These are phyloP conservation scores for Arachis monticola DNA, from an alignment of 331 rosid species.

Conservation along the genomic window DNA sequence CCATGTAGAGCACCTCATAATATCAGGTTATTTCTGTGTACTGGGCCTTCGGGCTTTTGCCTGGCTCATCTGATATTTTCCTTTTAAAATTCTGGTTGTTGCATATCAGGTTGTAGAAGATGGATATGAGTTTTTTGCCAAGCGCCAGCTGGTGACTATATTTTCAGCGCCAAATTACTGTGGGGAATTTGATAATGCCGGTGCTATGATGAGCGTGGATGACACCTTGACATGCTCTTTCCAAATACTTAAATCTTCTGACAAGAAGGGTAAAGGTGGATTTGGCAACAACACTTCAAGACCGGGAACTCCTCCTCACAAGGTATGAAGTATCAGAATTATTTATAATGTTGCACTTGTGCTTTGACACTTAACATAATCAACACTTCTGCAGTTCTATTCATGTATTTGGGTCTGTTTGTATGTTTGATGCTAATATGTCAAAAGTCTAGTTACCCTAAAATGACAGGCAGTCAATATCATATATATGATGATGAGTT, in stretches of 20 bases:
- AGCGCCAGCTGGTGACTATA: constrained; percentile 67
- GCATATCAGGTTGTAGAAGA: constrained; percentile 73
- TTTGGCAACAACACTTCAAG: constrained; percentile 64
- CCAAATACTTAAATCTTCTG: constrained; percentile 78
- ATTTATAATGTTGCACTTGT: constrained; percentile 17
- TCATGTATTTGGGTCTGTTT: constrained; percentile 6
- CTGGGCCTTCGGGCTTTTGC: background rate
- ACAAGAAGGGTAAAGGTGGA: constrained; percentile 71
- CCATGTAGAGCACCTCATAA: constrained; percentile 14
- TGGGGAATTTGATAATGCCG: constrained; percentile 71
- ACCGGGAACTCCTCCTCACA: constrained; percentile 89
- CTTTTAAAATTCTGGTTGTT: constrained; percentile 26
- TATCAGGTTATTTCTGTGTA: constrained; percentile 31
- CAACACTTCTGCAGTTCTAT: background rate
- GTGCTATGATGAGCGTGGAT: constrained; percentile 84
- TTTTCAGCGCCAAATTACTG: constrained; percentile 73
- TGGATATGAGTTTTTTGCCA: constrained; percentile 78
- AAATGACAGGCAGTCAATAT: background rate
- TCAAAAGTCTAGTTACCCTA: background rate
- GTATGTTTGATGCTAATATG: constrained; percentile 32
- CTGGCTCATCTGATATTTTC: constrained; percentile 8
- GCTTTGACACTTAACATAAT: background rate
- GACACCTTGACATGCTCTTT: constrained; percentile 73
- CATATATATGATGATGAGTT: too few relatives aligned
- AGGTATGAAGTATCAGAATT: constrained; percentile 48